Base-by-base conservation (phyloP, 352 stramenopile genomes). In the Phytopythium boreale region DNA sequence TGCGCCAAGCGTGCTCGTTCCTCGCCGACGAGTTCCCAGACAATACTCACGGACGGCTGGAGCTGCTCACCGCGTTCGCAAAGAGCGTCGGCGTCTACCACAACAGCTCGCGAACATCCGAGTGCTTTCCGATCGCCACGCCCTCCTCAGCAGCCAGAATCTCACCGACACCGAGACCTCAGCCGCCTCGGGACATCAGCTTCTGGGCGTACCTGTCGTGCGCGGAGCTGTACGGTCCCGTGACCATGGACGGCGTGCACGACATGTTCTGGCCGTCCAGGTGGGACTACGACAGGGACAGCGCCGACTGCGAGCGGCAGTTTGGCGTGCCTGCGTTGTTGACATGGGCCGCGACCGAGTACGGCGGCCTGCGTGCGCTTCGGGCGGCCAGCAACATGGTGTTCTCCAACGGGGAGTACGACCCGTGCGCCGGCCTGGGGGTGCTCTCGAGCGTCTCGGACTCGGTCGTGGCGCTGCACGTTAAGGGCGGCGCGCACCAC, bases 351-450 rank as follows among this genome's bases (percentile, higher is more conserved):
- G 62, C 72, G 24, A 80, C 66, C 20, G 59, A 82, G 51, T 90
- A 75, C 60, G 81, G 79, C 53, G 75, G 70, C 49, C 74, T 66
- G 15, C 66, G 69, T 15, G 67, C 67, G 7, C 31, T 88, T 20
- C 43, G 68, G 9, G 51, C 58, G 15, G 61, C 71, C 34, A 95
- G 84, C 61, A 97, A 97, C 69, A 93, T 98, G 59, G 78, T 97
- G n/a, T 96, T 97, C 62, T 93, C 81, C 41, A 96, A 97, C 67
- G 92, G 88, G 49, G 76, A 94, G 44, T 79, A 90, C 24, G 90
- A 98, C 67, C 92, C 92, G 22, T 97, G 87, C 84, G 76, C 68
- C 17, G 80, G 77, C 34, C 89, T 76, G 29, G 91, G 89, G 26
- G 81, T 97, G n/a, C 75, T 82, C 27, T 56, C 75, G 14, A 69